Percentiles rank a stretch among this genome's conserved stretches.
phyloP scores from a whole-genome alignment of 352 stramenopile genomes.

The Phytopythium aichiense region DNA sequence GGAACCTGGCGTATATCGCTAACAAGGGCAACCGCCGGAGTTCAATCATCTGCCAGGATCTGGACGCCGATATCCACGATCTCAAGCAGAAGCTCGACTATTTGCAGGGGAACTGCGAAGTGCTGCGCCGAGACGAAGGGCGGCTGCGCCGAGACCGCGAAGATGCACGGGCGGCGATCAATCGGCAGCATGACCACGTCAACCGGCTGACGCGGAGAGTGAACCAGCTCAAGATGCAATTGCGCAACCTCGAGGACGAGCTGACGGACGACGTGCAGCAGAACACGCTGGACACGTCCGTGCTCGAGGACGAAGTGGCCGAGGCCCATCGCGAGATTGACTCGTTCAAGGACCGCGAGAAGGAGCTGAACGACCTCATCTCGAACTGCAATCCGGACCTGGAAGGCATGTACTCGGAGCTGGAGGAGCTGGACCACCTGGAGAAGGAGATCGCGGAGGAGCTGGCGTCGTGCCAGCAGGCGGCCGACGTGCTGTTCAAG shows the following conservation, averaged over 20 bases:
- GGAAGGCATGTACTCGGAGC: slow-evolving; percentile 46
- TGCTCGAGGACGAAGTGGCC: slow-evolving; percentile 69
- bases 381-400: slow-evolving; percentile 68
- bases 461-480: slow-evolving; percentile 51
- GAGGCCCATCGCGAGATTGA: slow-evolving; percentile 46
- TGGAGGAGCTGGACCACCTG: slow-evolving; percentile 48
- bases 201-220: slow-evolving; percentile 50
- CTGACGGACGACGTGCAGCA: slow-evolving; percentile 58
- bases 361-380: slow-evolving; percentile 51
- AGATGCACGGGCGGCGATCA: slow-evolving; percentile 31
- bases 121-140: slow-evolving; percentile 50
- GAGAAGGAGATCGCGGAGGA: slow-evolving; percentile 47
- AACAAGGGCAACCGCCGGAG: slow-evolving; percentile 62
- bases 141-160: slow-evolving; percentile 42
- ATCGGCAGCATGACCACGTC: slow-evolving; percentile 46
- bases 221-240: slow-evolving; percentile 51
- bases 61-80: slow-evolving; percentile 60
- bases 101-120: slow-evolving; percentile 38
- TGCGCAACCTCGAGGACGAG: slow-evolving; percentile 68
- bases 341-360: slow-evolving; percentile 31
- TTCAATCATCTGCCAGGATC: slow-evolving; percentile 71
- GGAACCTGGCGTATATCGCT: slow-evolving; percentile 79
- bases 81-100: slow-evolving; percentile 47
- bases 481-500: slow-evolving; percentile 69
- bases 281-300: slow-evolving; percentile 60